phyloP scores from a whole-genome alignment of 805 yeast species.

The Kregervanrija delftensis region DNA sequence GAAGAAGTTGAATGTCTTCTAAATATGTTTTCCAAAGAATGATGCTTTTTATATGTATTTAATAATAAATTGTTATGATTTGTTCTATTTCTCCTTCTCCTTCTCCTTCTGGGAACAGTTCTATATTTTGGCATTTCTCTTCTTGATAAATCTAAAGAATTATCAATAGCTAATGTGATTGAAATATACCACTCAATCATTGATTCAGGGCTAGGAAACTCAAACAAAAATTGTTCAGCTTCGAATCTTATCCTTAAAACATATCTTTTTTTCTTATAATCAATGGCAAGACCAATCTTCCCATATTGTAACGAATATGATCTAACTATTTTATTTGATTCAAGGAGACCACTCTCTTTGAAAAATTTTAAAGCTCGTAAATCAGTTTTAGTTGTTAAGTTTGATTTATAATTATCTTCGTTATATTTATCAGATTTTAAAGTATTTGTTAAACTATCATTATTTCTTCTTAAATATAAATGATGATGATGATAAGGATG shows the following conservation, averaged over 20 bases:
- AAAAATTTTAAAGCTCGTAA: conserved; percentile 17
- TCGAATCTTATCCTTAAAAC: conserved; percentile 75
- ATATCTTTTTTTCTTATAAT: conserved; percentile 64
- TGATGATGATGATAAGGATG: conserved; percentile 13
- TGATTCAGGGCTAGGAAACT: conserved; percentile 53
- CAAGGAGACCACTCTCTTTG: conserved; percentile 21
- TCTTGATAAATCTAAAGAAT: conserved; percentile 66
- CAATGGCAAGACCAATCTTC: conserved; percentile 77
- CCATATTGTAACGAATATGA: conserved; percentile 82
- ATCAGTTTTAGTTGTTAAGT: conserved; percentile 23
- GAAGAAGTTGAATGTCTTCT: conserved; percentile 8
- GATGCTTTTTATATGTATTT: conserved; percentile 8
- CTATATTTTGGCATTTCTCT: conserved; percentile 72
- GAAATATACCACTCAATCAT: conserved; percentile 76
- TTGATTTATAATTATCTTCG: conserved; percentile 18
- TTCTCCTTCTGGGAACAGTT: conserved; percentile 72
- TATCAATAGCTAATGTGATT: conserved; percentile 67
- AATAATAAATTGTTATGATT: conserved; percentile 7
- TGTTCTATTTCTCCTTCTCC: conserved; percentile 29
- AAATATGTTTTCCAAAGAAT: conserved; percentile 18
- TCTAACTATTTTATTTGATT: conserved; percentile 36
- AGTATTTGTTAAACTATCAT: conserved; percentile 2
- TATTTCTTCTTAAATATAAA: conserved; percentile 1
- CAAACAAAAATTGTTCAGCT: conserved; percentile 70
- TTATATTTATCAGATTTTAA: conserved; percentile 5